Conservation (phyloP, 805 yeast species). For the Suhomyces sp. region DNA sequence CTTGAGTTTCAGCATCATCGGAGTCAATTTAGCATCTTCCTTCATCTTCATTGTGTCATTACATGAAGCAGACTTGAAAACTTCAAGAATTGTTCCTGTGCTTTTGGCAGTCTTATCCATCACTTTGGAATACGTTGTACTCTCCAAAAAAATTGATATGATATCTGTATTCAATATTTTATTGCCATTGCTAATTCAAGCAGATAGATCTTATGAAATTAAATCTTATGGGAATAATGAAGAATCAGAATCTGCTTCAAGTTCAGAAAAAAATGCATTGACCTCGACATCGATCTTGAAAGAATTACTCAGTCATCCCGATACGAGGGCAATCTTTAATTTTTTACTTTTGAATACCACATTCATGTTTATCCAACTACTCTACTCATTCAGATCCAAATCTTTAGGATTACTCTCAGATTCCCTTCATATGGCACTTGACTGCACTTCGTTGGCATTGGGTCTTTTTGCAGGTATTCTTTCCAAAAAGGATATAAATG, state of each 20-base stretch:
- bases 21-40: conserved; percentile 27
- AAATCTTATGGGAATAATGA: conserved; percentile 1
- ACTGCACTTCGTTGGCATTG: conserved; percentile 84
- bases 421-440: conserved; percentile 94
- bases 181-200: conserved; percentile 22
- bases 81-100: conserved; percentile 15
- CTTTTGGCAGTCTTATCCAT: conserved; percentile 18
- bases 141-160: conserved; percentile 10
- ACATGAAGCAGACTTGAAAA: conserved; percentile 20
- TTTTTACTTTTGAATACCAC: conserved; percentile 82
- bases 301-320: conserved; percentile 43
- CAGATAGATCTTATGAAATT: conserved; percentile 13
- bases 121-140: conserved; percentile 22
- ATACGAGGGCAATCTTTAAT: conserved; percentile 85
- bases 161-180: conserved; percentile 13
- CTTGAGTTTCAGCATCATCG: conserved; percentile 19
- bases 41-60: conserved; percentile 23
- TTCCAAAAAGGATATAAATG: conserved; percentile 36
- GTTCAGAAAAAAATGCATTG: neutral
- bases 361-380: conserved; percentile 90
- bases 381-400: conserved; percentile 89
- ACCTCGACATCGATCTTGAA: conserved; percentile 18
- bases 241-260: neutral
- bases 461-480: conserved; percentile 83
- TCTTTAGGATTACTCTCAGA: conserved; percentile 91